phyloP scores from a whole-genome alignment of 1,284 basidiomycete species.

The Agroathelia rolfsii region DNA sequence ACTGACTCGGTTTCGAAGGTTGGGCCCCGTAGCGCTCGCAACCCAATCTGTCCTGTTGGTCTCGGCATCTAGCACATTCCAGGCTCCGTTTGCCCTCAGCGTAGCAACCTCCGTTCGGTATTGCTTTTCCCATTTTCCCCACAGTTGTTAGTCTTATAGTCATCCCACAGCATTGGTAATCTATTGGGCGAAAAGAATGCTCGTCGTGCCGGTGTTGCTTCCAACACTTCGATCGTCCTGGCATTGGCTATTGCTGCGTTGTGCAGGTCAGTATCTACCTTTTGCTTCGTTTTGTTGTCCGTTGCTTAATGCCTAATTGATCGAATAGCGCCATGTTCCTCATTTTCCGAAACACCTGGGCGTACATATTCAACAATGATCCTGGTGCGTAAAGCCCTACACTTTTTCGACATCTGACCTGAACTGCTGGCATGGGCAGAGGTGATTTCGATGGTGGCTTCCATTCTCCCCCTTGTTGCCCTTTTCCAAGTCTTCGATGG shows the following conservation, averaged over 20 bases:
- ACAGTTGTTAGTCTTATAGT: not conserved
- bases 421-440: slow-evolving; percentile 21
- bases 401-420: not conserved
- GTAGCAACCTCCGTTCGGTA: slow-evolving; percentile 79
- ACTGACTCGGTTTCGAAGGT: slow-evolving; percentile 21
- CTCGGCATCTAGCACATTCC: slow-evolving; percentile 71
- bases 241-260: slow-evolving; percentile 45
- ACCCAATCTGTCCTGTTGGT: slow-evolving; percentile 69
- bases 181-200: slow-evolving; percentile 68
- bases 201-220: slow-evolving; percentile 54
- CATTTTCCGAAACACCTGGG: slow-evolving; percentile 67
- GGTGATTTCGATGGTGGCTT: slow-evolving; percentile 57
- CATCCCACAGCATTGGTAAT: slow-evolving; percentile 57
- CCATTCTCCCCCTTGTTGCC: slow-evolving; percentile 67
- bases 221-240: slow-evolving; percentile 54
- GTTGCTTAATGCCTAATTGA: slow-evolving; percentile 3
- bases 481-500: slow-evolving; percentile 80
- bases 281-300: slow-evolving; percentile 9
- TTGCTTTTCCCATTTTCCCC: slow-evolving; percentile 14
- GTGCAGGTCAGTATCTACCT: slow-evolving; percentile 40
- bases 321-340: slow-evolving; percentile 54
- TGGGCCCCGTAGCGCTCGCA: slow-evolving; percentile 55
- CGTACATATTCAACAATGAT: slow-evolving; percentile 79
- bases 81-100: slow-evolving; percentile 75
- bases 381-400: slow-evolving; percentile 30